Evolutionary conservation across 2,329 filamentous ascomycete genomes (phyloP).

Genomic region (Neonectria ditissima): DNA sequence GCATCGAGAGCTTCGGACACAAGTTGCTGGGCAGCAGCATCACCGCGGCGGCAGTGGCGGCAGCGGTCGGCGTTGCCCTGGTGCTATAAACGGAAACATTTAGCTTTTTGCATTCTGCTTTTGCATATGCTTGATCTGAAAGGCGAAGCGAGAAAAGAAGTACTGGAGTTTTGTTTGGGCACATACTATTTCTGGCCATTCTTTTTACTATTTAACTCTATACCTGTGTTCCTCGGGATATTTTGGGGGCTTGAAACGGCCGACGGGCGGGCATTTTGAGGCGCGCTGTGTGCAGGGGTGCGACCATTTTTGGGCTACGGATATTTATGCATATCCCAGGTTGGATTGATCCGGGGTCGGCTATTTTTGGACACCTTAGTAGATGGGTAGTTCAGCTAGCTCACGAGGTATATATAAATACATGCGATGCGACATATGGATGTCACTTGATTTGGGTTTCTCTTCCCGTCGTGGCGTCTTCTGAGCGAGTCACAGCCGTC

Average conservation of each 20-base stretch:
- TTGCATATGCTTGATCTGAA: constrained; percentile 3
- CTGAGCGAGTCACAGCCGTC: not conserved
- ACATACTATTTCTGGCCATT: constrained; percentile 6
- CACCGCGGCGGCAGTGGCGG: constrained; percentile 33
- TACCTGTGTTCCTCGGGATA: constrained; percentile 2
- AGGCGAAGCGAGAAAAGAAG: not conserved
- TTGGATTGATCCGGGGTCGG: not conserved
- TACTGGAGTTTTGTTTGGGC: constrained; percentile 11
- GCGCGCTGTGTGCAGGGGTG: not conserved
- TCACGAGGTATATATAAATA: not conserved
- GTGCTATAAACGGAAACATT: constrained; percentile 21
- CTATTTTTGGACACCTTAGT: constrained; percentile 19
- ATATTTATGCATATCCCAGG: constrained; percentile 9
- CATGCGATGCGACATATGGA: not conserved
- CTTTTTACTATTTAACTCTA: not conserved
- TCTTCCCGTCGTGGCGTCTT: not conserved
- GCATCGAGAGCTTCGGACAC: constrained; percentile 39
- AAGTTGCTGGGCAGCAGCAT: constrained; percentile 32
- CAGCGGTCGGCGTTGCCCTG: constrained; percentile 38
- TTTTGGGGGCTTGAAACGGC: constrained; percentile 7
- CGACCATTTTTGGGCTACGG: constrained; percentile 9
- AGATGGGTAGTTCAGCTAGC: constrained; percentile 13
- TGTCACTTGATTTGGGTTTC: not conserved
- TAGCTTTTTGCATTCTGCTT: constrained; percentile 16
- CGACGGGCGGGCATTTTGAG: not conserved